Evolutionary conservation across 192 early-diverging fungal genomes (phyloP).

Genomic region (Entomortierella beljakovae): DNA sequence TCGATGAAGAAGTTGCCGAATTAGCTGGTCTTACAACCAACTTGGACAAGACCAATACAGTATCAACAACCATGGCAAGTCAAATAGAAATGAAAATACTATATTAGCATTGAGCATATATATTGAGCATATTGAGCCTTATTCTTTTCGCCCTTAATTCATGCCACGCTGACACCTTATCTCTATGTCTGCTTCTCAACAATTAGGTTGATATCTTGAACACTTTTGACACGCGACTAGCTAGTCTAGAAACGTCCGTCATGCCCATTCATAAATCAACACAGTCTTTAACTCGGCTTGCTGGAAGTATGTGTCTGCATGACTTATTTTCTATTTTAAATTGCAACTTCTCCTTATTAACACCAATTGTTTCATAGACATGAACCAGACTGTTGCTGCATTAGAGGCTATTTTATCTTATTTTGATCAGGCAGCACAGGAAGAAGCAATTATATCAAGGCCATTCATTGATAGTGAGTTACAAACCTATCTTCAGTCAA

Average conservation of each 20-base stretch:
- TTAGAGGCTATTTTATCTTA: conserved; percentile 73
- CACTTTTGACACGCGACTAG: conserved; percentile 80
- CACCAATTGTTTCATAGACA: too few species aligned
- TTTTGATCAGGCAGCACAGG: conserved; percentile 74
- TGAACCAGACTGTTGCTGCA: conserved; percentile 70
- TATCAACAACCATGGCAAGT: conserved; percentile 54
- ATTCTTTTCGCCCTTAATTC: too few species aligned
- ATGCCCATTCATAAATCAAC: conserved; percentile 85
- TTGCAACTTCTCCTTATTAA: too few species aligned
- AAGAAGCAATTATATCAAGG: conserved; percentile 74
- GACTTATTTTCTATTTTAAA: too few species aligned
- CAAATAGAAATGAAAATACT: too few species aligned
- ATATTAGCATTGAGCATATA: too few species aligned
- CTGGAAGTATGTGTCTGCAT: conserved; percentile 76
- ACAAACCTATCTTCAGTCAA: conserved; percentile 33
- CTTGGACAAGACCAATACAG: conserved; percentile 53
- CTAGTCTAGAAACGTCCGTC: conserved; percentile 79
- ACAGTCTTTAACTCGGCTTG: conserved; percentile 74
- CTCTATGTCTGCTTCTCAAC: background rate
- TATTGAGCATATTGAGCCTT: too few species aligned
- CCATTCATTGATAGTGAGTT: conserved; percentile 60
- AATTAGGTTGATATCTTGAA: conserved; percentile 73
- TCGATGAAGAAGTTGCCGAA: conserved; percentile 58
- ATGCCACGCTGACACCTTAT: too few species aligned
- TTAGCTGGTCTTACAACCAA: conserved; percentile 42